phyloP scores from a whole-genome alignment of 495 filamentous ascomycete species.

The Amphirosellinia nigrospora region DNA sequence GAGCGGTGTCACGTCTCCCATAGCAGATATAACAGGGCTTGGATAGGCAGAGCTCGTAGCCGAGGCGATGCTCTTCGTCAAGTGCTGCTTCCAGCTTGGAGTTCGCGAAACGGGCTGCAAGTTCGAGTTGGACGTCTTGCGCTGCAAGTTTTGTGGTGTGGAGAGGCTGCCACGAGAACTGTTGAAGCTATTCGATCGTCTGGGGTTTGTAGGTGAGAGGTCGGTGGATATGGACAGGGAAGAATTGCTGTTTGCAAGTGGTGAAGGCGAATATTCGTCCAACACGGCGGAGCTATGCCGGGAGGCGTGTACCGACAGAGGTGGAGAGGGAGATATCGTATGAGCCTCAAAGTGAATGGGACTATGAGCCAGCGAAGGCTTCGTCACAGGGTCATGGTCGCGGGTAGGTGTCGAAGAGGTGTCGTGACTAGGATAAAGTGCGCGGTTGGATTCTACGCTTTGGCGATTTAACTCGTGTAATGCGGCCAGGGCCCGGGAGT shows the following conservation, averaged over 20 bases:
- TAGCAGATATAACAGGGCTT: slow-evolving; percentile 75
- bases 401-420: neutral
- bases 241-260: slow-evolving; percentile 29
- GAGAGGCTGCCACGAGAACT: slow-evolving; percentile 34
- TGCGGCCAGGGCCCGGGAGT: slow-evolving; percentile 31
- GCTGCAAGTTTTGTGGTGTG: slow-evolving; percentile 42
- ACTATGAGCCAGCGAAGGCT: slow-evolving; percentile 19
- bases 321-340: slow-evolving; percentile 38
- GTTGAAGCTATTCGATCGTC: slow-evolving; percentile 36
- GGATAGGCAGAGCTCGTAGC: slow-evolving; percentile 51
- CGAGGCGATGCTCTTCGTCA: slow-evolving; percentile 47
- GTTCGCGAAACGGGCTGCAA: slow-evolving; percentile 53
- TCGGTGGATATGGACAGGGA: slow-evolving; percentile 47
- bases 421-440: slow-evolving; percentile 17
- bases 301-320: slow-evolving; percentile 28
- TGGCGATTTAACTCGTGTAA: slow-evolving; percentile 37
- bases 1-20: slow-evolving; percentile 89
- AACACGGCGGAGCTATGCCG: slow-evolving; percentile 27
- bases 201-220: slow-evolving; percentile 33
- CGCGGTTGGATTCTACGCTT: slow-evolving; percentile 27
- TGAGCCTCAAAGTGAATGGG: slow-evolving; percentile 38
- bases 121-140: slow-evolving; percentile 49
- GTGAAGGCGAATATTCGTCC: slow-evolving; percentile 30
- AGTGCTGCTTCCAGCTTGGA: slow-evolving; percentile 52
- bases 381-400: slow-evolving; percentile 33